Evolutionary conservation across 2,329 filamentous ascomycete species (phyloP).

Genomic region (Ophiostoma australiae): DNA sequence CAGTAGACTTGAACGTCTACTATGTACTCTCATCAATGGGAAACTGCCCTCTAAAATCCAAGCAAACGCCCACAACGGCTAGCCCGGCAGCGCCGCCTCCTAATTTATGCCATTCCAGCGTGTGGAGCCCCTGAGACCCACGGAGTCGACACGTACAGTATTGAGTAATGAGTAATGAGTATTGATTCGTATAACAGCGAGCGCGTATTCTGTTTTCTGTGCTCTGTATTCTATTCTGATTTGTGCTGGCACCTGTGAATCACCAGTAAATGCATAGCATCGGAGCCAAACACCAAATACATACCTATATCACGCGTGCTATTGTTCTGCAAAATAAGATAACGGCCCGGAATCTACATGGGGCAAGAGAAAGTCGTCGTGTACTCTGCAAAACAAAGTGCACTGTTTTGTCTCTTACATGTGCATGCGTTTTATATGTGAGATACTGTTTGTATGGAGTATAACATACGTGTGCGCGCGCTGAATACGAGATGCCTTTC

Average conservation of each 20-base stretch:
- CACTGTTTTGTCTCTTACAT: neutral
- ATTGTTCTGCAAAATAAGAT: neutral
- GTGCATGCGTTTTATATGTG: neutral
- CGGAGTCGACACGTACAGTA: neutral
- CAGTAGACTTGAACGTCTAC: neutral
- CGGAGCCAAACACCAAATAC: neutral
- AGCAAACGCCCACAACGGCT: neutral
- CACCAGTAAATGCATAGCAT: neutral
- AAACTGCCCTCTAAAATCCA: neutral
- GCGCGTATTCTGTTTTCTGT: too few species aligned
- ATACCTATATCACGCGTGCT: neutral
- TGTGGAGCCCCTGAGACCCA: neutral
- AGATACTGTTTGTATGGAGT: neutral
- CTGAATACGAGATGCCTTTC: neutral
- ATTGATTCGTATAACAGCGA: too few species aligned
- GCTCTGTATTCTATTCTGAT: too few species aligned
- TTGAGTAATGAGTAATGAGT: neutral
- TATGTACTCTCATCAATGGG: too few species aligned
- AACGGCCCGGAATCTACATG: conserved; percentile 3
- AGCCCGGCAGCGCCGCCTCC: conserved; percentile 5
- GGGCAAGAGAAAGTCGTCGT: neutral
- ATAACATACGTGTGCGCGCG: neutral
- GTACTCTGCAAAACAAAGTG: neutral
- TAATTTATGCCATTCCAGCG: neutral
- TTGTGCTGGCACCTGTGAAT: too few species aligned